These are phyloP conservation scores for Sechiopsis laciniata DNA, from an alignment of 306 rosid species.

Conservation along the genomic window DNA sequence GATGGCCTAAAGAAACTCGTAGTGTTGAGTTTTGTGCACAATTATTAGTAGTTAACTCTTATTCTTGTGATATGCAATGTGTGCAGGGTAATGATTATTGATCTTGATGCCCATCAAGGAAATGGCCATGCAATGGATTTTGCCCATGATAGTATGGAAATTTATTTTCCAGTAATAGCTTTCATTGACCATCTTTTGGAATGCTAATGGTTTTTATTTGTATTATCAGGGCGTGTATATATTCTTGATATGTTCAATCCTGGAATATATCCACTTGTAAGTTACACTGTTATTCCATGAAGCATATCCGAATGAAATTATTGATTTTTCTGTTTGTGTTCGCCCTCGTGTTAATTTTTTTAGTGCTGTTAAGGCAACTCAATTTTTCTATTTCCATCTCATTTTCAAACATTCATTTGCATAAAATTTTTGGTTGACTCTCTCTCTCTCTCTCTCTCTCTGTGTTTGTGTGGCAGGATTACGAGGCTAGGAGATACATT, in stretches of 20 bases:
- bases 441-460: too few species aligned
- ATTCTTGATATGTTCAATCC: constrained; percentile 89
- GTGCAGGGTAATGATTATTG: constrained; percentile 85
- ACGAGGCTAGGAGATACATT: constrained; percentile 70
- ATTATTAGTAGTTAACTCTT: constrained; percentile 15
- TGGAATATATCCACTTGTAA: constrained; percentile 81
- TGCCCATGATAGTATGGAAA: constrained; percentile 56
- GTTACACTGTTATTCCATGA: constrained; percentile 20
- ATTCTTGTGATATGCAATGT: constrained; percentile 10
- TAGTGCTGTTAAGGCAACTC: background rate
- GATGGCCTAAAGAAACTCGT: constrained; percentile 6
- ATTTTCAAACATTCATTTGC: background rate
- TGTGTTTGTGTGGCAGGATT: constrained; percentile 40
- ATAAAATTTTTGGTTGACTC: background rate
- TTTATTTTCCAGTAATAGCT: constrained; percentile 21
- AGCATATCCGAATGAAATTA: background rate
- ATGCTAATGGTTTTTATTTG: constrained; percentile 26
- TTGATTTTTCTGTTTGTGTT: constrained; percentile 13
- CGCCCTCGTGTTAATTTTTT: constrained; percentile 11
- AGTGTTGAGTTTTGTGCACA: constrained; percentile 23
- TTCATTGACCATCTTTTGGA: constrained; percentile 24
- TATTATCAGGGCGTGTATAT: constrained; percentile 67
- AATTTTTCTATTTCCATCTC: background rate
- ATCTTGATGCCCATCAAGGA: constrained; percentile 99
- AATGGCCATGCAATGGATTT: constrained; percentile 90